phyloP scores from a whole-genome alignment of 1,139 yeast species.

The Geotrichum klebahnii region DNA sequence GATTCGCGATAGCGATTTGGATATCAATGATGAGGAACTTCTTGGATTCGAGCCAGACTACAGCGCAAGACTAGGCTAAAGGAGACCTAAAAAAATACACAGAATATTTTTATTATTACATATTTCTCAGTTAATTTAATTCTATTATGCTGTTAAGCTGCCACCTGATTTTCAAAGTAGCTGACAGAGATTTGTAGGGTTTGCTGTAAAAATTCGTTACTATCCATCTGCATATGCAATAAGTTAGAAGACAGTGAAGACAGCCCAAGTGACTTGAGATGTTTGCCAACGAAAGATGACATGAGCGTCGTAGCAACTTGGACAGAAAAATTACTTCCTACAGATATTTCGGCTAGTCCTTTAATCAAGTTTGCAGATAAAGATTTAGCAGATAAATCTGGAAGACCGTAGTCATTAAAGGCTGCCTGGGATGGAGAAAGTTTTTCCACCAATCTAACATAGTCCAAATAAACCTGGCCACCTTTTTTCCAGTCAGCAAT shows the following conservation, averaged over 20 bases:
- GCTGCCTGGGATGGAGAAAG: conserved; percentile 6
- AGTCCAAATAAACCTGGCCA: conserved; percentile 41
- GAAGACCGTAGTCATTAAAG: background rate
- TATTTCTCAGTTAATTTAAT: background rate
- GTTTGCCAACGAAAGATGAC: conserved; percentile 23
- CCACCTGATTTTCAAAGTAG: background rate
- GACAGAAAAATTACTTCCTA: conserved; percentile 9
- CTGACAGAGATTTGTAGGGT: background rate
- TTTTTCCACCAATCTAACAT: conserved; percentile 25
- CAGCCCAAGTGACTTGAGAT: conserved; percentile 2
- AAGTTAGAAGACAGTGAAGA: conserved; percentile 22
- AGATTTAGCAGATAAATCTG: background rate
- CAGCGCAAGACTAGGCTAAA: conserved; percentile 26
- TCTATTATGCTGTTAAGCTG: background rate
- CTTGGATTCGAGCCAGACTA: conserved; percentile 34
- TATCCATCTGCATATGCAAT: conserved; percentile 33
- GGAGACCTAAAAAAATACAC: background rate
- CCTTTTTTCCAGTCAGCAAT: conserved; percentile 52
- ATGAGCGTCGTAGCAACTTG: conserved; percentile 26
- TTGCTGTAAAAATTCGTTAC: conserved; percentile 23
- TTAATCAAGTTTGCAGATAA: background rate
- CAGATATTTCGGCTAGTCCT: background rate
- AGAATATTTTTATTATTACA: background rate
- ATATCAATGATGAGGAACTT: conserved; percentile 30
- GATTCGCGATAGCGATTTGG: conserved; percentile 37